Evolutionary conservation across 108 stramenopile species (phyloP).

Genomic region (Pseudonitzschia pungens): DNA sequence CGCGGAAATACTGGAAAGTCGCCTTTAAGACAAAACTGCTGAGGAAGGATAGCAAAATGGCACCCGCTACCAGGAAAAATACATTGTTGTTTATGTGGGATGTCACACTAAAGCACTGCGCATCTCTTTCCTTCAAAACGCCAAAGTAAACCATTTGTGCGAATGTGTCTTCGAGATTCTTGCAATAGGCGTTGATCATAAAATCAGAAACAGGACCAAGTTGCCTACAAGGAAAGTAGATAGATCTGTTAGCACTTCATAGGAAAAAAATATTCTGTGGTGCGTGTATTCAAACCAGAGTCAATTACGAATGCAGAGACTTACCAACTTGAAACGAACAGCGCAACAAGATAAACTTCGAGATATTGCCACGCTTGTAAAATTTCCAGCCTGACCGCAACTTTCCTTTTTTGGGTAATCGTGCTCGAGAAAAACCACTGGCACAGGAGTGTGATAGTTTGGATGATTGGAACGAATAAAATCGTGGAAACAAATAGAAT

Average conservation of each 20-base stretch:
- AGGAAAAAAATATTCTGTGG: neutral
- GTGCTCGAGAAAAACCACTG: slow-evolving; percentile 64
- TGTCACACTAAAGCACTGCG: slow-evolving; percentile 75
- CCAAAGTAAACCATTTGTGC: slow-evolving; percentile 61
- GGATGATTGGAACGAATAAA: slow-evolving; percentile 69
- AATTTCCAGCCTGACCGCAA: slow-evolving; percentile 48
- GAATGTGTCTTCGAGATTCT: slow-evolving; percentile 52
- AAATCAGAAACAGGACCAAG: slow-evolving; percentile 65
- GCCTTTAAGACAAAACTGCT: slow-evolving; percentile 51
- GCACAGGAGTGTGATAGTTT: slow-evolving; percentile 39
- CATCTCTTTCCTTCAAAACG: slow-evolving; percentile 64
- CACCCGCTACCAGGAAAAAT: slow-evolving; percentile 58
- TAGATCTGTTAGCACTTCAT: neutral
- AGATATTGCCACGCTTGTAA: slow-evolving; percentile 82
- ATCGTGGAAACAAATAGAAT: slow-evolving; percentile 60
- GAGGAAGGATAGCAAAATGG: slow-evolving; percentile 43
- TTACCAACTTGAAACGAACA: slow-evolving; percentile 70
- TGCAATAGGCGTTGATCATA: slow-evolving; percentile 78
- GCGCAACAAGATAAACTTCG: slow-evolving; percentile 74
- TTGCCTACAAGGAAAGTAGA: slow-evolving; percentile 39
- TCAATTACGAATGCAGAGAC: neutral
- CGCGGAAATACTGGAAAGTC: slow-evolving; percentile 35
- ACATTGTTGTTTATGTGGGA: slow-evolving; percentile 54
- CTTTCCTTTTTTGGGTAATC: slow-evolving; percentile 5
- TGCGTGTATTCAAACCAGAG: neutral